phyloP scores from a whole-genome alignment of 2,329 filamentous ascomycete genomes.

The Tolypocladium capitatum region DNA sequence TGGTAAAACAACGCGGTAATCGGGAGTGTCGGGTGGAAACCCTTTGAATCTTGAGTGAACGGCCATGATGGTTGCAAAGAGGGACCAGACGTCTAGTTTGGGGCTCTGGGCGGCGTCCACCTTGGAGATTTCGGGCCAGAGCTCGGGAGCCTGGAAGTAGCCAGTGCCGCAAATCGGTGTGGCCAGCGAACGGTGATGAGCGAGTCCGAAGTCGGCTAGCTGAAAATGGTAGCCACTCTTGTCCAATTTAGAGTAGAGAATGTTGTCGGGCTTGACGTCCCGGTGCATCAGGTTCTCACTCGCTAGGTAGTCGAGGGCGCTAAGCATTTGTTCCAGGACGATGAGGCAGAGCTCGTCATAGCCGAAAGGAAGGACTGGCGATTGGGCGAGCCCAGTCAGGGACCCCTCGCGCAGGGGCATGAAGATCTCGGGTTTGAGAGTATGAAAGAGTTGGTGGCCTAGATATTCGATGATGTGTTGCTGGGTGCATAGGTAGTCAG shows the following conservation, averaged over 20 bases:
- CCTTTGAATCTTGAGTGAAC: background rate
- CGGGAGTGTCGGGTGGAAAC: background rate
- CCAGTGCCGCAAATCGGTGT: too few species aligned
- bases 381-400: background rate
- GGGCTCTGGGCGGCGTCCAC: too few species aligned
- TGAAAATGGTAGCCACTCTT: background rate
- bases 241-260: background rate
- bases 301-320: constrained; percentile 1
- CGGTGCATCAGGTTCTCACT: background rate
- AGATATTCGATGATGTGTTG: background rate
- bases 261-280: constrained; percentile 1
- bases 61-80: too few species aligned
- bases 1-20: background rate
- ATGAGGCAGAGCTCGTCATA: background rate
- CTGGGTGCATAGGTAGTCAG: background rate
- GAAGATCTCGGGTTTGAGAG: background rate
- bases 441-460: background rate
- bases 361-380: background rate
- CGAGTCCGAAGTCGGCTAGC: background rate
- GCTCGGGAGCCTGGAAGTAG: too few species aligned
- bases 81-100: too few species aligned
- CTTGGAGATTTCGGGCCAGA: too few species aligned
- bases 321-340: background rate
- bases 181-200: too few species aligned
- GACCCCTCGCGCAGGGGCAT: background rate